phyloP scores from a whole-genome alignment of 148 eudicot genomes.

The Fallopia convolvulus region DNA sequence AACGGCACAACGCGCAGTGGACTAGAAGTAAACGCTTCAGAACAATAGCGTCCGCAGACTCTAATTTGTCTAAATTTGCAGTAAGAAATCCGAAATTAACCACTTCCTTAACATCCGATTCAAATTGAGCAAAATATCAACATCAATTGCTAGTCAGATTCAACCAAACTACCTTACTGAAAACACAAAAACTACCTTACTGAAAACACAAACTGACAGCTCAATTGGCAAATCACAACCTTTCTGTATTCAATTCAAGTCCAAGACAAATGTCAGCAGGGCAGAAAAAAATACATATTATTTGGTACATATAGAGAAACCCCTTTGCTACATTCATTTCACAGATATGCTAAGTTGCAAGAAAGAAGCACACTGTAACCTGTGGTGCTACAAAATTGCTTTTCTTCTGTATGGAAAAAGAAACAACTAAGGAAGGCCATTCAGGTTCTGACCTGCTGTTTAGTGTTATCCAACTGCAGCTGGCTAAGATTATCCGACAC shows the following conservation, averaged over 20 bases:
- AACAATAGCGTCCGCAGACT: too few species aligned
- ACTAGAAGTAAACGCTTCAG: too few species aligned
- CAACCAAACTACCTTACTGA: neutral
- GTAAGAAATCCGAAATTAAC: too few species aligned
- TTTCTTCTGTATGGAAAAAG: neutral
- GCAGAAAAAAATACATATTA: neutral
- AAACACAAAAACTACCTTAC: neutral
- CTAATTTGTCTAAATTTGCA: too few species aligned
- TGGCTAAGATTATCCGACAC: constrained; percentile 1
- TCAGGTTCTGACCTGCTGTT: constrained; percentile 10
- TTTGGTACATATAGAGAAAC: neutral
- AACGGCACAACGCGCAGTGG: too few species aligned
- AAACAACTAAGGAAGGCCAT: neutral
- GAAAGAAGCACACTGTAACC: neutral
- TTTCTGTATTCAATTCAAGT: neutral
- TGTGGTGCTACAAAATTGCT: constrained; percentile 6
- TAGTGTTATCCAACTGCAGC: constrained; percentile 7
- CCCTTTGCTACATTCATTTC: constrained; percentile 2
- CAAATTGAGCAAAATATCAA: too few species aligned
- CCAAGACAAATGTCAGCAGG: neutral
- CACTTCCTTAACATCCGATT: too few species aligned
- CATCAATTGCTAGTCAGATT: too few species aligned
- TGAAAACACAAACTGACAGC: neutral
- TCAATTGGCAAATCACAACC: neutral
- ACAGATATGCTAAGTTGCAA: constrained; percentile 3